Percentiles rank a stretch among this genome's conserved stretches.
phyloP scores from a whole-genome alignment of 306 rosid species.

The Cyclanthera cordifolia region DNA sequence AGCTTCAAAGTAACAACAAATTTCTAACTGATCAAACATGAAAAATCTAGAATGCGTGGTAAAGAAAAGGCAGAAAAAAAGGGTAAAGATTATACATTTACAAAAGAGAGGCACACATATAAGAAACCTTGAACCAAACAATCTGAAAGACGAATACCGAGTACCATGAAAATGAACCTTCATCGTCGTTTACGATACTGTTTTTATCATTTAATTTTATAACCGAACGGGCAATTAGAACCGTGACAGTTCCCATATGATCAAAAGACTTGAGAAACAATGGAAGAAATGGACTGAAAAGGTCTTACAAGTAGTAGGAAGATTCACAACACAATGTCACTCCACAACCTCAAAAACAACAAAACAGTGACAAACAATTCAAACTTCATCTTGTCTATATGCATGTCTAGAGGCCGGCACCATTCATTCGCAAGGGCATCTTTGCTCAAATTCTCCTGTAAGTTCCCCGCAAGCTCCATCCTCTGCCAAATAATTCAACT shows the following conservation, averaged over 20 bases:
- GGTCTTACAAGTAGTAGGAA: constrained; percentile 4
- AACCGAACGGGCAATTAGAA: neutral
- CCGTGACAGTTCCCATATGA: neutral
- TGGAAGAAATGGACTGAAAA: neutral
- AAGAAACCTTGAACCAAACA: too few species aligned
- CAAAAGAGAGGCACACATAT: too few species aligned
- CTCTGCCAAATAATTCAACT: neutral
- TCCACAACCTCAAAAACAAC: neutral
- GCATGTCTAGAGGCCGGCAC: constrained; percentile 28
- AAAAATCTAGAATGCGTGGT: too few species aligned
- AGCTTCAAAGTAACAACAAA: too few species aligned
- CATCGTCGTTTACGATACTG: neutral
- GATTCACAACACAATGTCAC: constrained; percentile 3
- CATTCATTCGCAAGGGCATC: constrained; percentile 14
- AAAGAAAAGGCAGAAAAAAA: too few species aligned
- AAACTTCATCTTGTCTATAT: constrained; percentile 15
- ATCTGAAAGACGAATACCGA: too few species aligned
- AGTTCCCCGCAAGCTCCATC: neutral
- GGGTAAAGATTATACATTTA: too few species aligned
- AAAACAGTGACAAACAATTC: constrained; percentile 4
- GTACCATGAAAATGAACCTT: neutral
- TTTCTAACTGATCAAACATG: too few species aligned
- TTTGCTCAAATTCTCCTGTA: neutral
- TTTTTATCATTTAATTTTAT: neutral
- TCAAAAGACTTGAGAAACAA: neutral